These are phyloP conservation scores for Kazachstania taianensis DNA, from an alignment of 805 yeast species.

Conservation along the genomic window DNA sequence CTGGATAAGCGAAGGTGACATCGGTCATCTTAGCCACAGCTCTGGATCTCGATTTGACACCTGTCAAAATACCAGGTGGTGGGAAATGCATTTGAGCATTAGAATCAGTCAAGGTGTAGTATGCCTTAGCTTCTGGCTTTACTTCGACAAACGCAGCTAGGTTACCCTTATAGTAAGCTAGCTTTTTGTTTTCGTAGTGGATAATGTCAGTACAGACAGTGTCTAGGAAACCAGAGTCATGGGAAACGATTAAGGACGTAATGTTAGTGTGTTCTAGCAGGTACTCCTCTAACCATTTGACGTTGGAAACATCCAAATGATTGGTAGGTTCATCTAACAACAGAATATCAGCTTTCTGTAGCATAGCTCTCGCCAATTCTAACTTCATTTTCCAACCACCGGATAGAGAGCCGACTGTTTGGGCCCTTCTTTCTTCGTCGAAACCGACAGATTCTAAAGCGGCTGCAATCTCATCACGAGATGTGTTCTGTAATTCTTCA, in stretches of 20 bases:
- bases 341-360: conserved; percentile 91
- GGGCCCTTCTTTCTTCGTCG: conserved; percentile 79
- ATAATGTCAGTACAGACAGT: conserved; percentile 93
- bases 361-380: conserved; percentile 97
- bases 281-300: conserved; percentile 88
- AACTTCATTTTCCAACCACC: conserved; percentile 99
- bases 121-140: conserved; percentile 93
- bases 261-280: conserved; percentile 72
- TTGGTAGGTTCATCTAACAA: conserved; percentile 96
- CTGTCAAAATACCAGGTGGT: conserved; percentile 94
- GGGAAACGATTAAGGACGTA: conserved; percentile 92
- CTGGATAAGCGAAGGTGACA: conserved; percentile 86
- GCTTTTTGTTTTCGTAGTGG: conserved; percentile 90
- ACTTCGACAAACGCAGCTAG: conserved; percentile 83
- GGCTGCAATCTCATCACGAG: conserved; percentile 57
- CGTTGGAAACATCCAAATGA: conserved; percentile 91
- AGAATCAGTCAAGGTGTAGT: conserved; percentile 86
- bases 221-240: conserved; percentile 94
- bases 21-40: conserved; percentile 82
- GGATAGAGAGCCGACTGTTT: conserved; percentile 85
- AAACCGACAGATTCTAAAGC: conserved; percentile 86
- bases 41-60: conserved; percentile 89
- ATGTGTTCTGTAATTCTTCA: conserved; percentile 60
- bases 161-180: conserved; percentile 94
- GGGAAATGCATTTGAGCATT: conserved; percentile 97